Evolutionary conservation across 768 basidiomycete species (phyloP), one percentile per base, ranked within the genome.

Genomic region (Tricholomella constricta): DNA sequence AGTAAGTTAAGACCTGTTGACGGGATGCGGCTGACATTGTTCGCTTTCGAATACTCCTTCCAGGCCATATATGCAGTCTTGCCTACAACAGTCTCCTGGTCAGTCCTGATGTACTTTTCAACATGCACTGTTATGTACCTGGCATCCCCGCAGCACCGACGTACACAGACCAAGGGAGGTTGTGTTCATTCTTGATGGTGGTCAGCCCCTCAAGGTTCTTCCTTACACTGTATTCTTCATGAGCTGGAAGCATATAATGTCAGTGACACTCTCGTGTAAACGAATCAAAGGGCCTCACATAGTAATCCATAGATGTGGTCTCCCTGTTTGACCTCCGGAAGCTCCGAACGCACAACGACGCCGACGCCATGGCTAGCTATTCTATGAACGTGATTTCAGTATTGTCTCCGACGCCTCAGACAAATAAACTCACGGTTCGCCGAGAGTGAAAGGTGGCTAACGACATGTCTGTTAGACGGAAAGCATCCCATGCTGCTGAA

Each of bases 111-210:
- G 27, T 5, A 1, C 14, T 32, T 32, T 7, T 15, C 41, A 23
- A 26, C 15, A 17, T 15, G 26, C 15, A 10, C 2, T 8, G 19
- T 67, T 6, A 10, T 75, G 45, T 65, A 78, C 78, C 73, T 67
- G 81, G 75, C 79, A 83, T 83, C 11, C 84, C 83, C 2, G 73
- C 69, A 1, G 77, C 75, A 14, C 84, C 82, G 25, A 81, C 61
- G 56, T 76, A 81, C 0, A 67, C 67, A 0, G 74, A 71, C 79
- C 78, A 82, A 0, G 81, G 80, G 4, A 84, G 62, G 5, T 72
- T 69, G 27, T 74, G 58, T 48, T 73, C 65, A 56, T 81, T 79
- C 32, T 76, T 52, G 35, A 81, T 51, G 6, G 75, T 54, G 3
- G 42, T 35, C 45, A 67, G 58, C 9, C 53, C 51, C 1, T 48